phyloP scores from a whole-genome alignment of 768 basidiomycete species.

The Hygrophoropsis aurantiaca region DNA sequence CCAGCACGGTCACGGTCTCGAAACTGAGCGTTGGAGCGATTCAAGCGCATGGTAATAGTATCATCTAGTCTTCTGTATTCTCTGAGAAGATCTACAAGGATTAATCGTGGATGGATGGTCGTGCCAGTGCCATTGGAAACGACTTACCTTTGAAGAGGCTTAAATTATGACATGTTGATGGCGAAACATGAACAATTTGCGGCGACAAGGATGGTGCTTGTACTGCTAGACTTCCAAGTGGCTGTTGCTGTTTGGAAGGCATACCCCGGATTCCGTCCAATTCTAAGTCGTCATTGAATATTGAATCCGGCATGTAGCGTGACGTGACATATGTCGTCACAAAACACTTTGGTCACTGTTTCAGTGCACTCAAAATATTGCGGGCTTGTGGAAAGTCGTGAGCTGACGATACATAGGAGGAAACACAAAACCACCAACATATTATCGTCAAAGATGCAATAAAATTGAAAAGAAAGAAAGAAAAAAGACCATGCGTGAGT shows the following conservation, averaged over 20 bases:
- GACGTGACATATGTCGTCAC: too few species aligned
- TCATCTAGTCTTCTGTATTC: conserved; percentile 85
- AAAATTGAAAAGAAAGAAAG: too few species aligned
- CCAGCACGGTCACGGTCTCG: conserved; percentile 67
- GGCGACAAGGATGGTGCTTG: conserved; percentile 61
- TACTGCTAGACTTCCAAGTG: conserved; percentile 66
- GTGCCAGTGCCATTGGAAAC: conserved; percentile 5
- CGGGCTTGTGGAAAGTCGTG: too few species aligned
- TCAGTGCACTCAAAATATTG: too few species aligned
- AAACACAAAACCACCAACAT: too few species aligned
- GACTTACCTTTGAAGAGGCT: conserved; percentile 68
- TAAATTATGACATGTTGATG: conserved; percentile 71
- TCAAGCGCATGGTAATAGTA: conserved; percentile 75
- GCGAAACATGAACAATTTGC: conserved; percentile 70
- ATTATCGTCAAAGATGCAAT: too few species aligned
- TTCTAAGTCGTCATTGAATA: not conserved
- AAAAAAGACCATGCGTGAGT: too few species aligned
- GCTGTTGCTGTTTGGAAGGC: conserved; percentile 44
- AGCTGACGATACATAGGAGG: too few species aligned
- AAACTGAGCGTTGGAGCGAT: conserved; percentile 74
- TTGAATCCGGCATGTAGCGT: not conserved
- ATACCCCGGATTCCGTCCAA: conserved; percentile 31
- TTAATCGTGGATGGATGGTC: conserved; percentile 11
- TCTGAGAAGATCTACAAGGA: conserved; percentile 64
- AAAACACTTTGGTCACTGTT: too few species aligned